phyloP scores from a whole-genome alignment of 208 protist genomes.

The Acanthamoeba polyphaga region DNA sequence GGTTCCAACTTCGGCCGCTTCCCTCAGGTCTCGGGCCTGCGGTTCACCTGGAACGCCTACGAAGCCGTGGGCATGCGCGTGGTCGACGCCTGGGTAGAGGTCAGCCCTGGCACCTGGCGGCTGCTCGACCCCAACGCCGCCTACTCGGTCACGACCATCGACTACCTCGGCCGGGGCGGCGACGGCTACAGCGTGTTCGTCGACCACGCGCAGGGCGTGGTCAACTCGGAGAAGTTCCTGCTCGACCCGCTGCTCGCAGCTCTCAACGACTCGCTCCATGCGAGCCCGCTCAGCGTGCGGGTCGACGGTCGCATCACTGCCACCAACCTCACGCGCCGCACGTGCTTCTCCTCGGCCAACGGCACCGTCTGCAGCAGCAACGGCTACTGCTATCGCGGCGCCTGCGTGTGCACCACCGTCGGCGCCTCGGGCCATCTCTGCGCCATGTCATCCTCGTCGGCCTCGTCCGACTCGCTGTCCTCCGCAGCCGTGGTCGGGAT shows the following conservation, averaged over 20 bases:
- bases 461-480: not conserved
- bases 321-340: not conserved
- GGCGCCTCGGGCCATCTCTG: not conserved
- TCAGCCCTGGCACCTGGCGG: not conserved
- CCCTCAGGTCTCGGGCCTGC: slow-evolving; percentile 49
- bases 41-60: slow-evolving; percentile 23
- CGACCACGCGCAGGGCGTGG: not conserved
- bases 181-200: not conserved
- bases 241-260: not conserved
- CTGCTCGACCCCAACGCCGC: not conserved
- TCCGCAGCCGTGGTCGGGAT: not conserved
- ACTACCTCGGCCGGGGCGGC: not conserved
- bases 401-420: not conserved
- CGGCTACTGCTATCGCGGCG: not conserved
- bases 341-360: not conserved
- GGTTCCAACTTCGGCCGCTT: not conserved
- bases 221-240: not conserved
- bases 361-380: not conserved
- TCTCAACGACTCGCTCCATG: slow-evolving; percentile 73
- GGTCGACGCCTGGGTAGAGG: slow-evolving; percentile 32
- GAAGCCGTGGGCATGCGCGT: slow-evolving; percentile 2
- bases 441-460: no score
- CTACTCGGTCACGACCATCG: slow-evolving; percentile 34
- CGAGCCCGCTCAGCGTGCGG: slow-evolving; percentile 60
- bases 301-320: not conserved